phyloP scores from a whole-genome alignment of 2,329 filamentous ascomycete genomes.

The Uncinocarpus reesii region DNA sequence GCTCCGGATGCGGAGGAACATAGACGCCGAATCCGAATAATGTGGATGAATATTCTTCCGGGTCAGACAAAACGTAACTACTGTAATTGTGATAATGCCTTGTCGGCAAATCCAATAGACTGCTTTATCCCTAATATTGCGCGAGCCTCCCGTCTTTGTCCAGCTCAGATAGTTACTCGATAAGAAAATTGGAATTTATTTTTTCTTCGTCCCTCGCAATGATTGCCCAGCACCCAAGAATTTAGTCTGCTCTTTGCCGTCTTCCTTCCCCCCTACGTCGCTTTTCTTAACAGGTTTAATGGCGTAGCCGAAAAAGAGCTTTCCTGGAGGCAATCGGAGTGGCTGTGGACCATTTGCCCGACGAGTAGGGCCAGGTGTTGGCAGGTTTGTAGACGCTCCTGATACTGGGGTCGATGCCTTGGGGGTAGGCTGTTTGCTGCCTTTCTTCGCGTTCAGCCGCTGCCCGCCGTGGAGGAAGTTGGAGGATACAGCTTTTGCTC shows the following conservation, averaged over 20 bases:
- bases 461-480: constrained; percentile 75
- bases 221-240: constrained; percentile 82
- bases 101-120: background rate
- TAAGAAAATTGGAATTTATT: background rate
- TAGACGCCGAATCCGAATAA: background rate
- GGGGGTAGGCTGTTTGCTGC: constrained; percentile 61
- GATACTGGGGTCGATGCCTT: constrained; percentile 63
- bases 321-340: constrained; percentile 71
- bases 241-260: constrained; percentile 52
- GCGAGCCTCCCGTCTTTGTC: background rate
- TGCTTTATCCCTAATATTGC: background rate
- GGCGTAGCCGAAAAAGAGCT: constrained; percentile 94
- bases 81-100: background rate
- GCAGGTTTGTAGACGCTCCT: constrained; percentile 40
- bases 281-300: constrained; percentile 77
- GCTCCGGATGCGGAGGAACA: background rate
- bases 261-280: constrained; percentile 52
- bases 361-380: constrained; percentile 35
- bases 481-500: constrained; percentile 55
- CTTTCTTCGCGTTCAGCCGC: constrained; percentile 71
- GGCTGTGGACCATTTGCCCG: constrained; percentile 73
- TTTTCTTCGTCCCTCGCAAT: constrained; percentile 58
- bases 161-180: background rate
- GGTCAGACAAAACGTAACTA: too few species aligned
- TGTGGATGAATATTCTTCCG: too few species aligned